phyloP scores from a whole-genome alignment of 495 filamentous ascomycete species.

The Viridothelium virens region DNA sequence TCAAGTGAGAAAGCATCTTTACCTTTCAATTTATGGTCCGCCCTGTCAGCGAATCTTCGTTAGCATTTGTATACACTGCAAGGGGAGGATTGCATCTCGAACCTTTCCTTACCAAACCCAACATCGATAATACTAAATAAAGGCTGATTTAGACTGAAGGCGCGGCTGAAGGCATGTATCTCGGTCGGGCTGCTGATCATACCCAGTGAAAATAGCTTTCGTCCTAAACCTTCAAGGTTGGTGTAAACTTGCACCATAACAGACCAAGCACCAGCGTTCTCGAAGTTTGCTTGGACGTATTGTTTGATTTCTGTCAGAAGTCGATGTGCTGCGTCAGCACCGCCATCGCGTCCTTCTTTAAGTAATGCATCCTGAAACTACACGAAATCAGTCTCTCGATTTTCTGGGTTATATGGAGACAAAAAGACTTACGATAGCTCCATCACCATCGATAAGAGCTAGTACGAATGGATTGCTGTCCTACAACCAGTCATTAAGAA shows the following conservation, averaged over 20 bases:
- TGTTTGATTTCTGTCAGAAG: slow-evolving; percentile 30
- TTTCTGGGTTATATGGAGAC: neutral
- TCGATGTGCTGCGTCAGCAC: slow-evolving; percentile 34
- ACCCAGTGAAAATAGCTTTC: slow-evolving; percentile 26
- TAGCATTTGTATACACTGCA: neutral
- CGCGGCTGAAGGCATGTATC: slow-evolving; percentile 30
- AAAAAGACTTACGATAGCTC: slow-evolving; percentile 30
- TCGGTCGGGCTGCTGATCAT: slow-evolving; percentile 29
- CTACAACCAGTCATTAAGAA: slow-evolving; percentile 13
- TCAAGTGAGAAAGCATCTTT: slow-evolving; percentile 10
- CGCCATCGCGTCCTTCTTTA: slow-evolving; percentile 28
- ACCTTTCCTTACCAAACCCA: slow-evolving; percentile 34
- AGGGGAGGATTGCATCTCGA: neutral
- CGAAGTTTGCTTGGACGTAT: slow-evolving; percentile 22
- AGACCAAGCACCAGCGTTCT: slow-evolving; percentile 22
- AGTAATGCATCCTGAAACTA: slow-evolving; percentile 34
- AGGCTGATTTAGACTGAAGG: slow-evolving; percentile 34
- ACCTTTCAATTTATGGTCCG: slow-evolving; percentile 38
- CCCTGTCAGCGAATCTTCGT: slow-evolving; percentile 15
- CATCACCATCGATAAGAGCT: slow-evolving; percentile 38
- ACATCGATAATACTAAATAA: slow-evolving; percentile 38
- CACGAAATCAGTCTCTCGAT: neutral
- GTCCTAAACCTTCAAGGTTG: slow-evolving; percentile 34
- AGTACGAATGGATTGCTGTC: slow-evolving; percentile 33
- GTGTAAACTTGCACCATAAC: slow-evolving; percentile 34